Percentiles rank a stretch among this genome's conserved stretches.
These are phyloP conservation scores for Heimioporus sp. DNA, from an alignment of 768 basidiomycete species.

Conservation along the genomic window DNA sequence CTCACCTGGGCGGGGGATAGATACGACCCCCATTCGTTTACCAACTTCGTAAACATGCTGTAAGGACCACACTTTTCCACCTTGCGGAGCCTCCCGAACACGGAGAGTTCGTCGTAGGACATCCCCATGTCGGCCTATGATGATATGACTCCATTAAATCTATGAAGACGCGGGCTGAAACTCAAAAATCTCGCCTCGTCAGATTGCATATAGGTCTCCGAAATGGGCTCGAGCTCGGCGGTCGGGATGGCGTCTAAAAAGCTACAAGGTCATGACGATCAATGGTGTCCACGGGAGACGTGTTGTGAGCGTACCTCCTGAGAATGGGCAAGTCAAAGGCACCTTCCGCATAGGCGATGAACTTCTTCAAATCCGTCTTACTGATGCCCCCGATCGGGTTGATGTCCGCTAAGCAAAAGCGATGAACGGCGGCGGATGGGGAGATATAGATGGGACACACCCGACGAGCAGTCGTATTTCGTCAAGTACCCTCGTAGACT, in stretches of 20 bases:
- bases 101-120: conserved; percentile 96
- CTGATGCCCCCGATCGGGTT: conserved; percentile 99
- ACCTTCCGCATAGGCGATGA: conserved; percentile 80
- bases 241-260: conserved; percentile 93
- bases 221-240: conserved; percentile 94
- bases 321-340: conserved; percentile 87
- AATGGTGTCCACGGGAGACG: not conserved
- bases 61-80: conserved; percentile 98
- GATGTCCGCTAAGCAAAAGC: conserved; percentile 67
- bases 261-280: conserved; percentile 37
- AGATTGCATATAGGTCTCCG: conserved; percentile 89
- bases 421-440: not conserved
- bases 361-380: conserved; percentile 95
- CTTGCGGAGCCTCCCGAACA: conserved; percentile 91
- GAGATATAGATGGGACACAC: conserved; percentile 33
- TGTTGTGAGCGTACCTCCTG: conserved; percentile 48
- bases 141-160: not conserved
- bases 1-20: conserved; percentile 80
- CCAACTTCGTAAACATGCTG: conserved; percentile 93
- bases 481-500: conserved; percentile 96
- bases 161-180: not conserved
- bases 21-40: conserved; percentile 88
- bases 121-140: conserved; percentile 95
- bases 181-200: conserved; percentile 66
- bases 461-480: conserved; percentile 96